These are phyloP conservation scores for Peronospora belbahrii DNA, from an alignment of 352 stramenopile species.

Conservation along the genomic window DNA sequence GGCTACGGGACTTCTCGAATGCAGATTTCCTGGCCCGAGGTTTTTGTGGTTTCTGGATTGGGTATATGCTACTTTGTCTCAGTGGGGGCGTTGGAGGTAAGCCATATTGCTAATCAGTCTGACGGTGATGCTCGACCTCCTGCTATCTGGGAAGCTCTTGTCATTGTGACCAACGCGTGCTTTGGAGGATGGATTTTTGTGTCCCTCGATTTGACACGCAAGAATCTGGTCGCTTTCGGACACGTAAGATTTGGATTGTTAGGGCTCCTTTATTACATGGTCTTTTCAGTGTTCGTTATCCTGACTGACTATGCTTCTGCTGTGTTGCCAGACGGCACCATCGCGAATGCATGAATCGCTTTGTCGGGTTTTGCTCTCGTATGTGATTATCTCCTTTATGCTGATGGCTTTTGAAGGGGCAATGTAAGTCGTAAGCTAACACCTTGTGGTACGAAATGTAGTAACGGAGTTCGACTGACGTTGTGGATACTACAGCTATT, in stretches of 20 bases:
- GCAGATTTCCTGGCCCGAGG: slow-evolving; percentile 61
- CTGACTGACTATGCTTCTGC: neutral
- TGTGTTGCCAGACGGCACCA: slow-evolving; percentile 46
- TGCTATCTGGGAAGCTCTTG: slow-evolving; percentile 69
- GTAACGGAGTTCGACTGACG: neutral
- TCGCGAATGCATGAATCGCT: slow-evolving; percentile 67
- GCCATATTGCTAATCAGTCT: slow-evolving; percentile 71
- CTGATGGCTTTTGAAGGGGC: slow-evolving; percentile 69
- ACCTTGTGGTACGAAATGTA: neutral
- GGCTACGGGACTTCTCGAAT: slow-evolving; percentile 77
- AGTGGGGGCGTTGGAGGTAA: slow-evolving; percentile 68
- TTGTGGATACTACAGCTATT: slow-evolving; percentile 43
- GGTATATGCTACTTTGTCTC: slow-evolving; percentile 78
- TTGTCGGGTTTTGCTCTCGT: slow-evolving; percentile 44
- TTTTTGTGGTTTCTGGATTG: slow-evolving; percentile 67
- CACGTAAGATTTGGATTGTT: slow-evolving; percentile 37
- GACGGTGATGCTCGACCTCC: slow-evolving; percentile 54
- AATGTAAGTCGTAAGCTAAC: slow-evolving; percentile 41
- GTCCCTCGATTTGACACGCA: slow-evolving; percentile 65
- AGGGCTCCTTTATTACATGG: neutral
- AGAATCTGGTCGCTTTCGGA: slow-evolving; percentile 70
- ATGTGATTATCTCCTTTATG: slow-evolving; percentile 63
- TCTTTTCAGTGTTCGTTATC: neutral
- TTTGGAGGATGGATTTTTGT: slow-evolving; percentile 85
- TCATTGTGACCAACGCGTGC: slow-evolving; percentile 68